phyloP scores from a whole-genome alignment of 768 basidiomycete species.

The Boletus fagicola region DNA sequence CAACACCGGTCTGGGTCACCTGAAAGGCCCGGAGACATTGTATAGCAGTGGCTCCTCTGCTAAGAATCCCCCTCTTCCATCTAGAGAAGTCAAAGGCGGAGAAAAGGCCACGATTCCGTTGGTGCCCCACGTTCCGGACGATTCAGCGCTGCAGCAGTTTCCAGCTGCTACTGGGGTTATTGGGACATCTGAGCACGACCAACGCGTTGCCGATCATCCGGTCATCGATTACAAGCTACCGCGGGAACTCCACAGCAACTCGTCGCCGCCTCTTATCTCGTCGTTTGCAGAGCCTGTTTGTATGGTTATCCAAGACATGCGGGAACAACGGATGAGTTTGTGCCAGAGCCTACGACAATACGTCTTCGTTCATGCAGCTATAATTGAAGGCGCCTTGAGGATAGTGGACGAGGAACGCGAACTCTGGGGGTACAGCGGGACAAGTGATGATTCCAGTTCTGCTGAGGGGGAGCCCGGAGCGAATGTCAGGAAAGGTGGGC shows the following conservation, averaged over 20 bases:
- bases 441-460: slow-evolving; percentile 23
- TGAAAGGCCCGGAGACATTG: background rate
- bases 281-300: slow-evolving; percentile 74
- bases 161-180: background rate
- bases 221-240: slow-evolving; percentile 61
- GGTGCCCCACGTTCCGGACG: background rate
- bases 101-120: background rate
- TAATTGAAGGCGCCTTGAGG: slow-evolving; percentile 78
- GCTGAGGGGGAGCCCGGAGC: slow-evolving; percentile 10
- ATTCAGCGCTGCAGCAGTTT: background rate
- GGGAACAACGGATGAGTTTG: slow-evolving; percentile 94
- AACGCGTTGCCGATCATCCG: slow-evolving; percentile 9
- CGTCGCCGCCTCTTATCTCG: slow-evolving; percentile 59
- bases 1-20: slow-evolving; percentile 1
- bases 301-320: slow-evolving; percentile 86
- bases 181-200: slow-evolving; percentile 10
- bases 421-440: slow-evolving; percentile 27
- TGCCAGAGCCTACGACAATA: slow-evolving; percentile 95
- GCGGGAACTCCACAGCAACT: slow-evolving; percentile 50
- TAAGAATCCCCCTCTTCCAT: background rate
- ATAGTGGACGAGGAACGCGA: slow-evolving; percentile 71
- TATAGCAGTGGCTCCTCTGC: background rate
- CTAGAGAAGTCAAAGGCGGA: slow-evolving; percentile 1
- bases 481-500: slow-evolving; percentile 11
- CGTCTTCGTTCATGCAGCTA: slow-evolving; percentile 85